Evolutionary conservation across 2,329 filamentous ascomycete species (phyloP), one percentile per base, ranked within the genome.

Genomic region (Plenodomus tracheiphilus): DNA sequence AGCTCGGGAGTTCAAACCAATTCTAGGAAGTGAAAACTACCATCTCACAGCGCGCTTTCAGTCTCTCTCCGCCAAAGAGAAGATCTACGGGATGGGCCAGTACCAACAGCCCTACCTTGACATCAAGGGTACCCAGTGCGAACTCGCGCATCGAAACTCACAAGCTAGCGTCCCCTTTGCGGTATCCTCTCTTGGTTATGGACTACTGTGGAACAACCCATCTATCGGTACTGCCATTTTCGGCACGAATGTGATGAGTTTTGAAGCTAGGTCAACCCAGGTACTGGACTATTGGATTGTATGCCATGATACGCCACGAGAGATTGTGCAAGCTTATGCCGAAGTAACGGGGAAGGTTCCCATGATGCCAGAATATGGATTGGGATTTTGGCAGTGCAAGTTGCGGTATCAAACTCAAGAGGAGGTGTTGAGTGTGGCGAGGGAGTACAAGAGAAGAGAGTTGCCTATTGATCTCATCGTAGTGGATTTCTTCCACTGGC

Each of bases 301-400:
- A 0, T 81, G 80, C 0, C 82, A 80, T 0, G 77, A 82, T 34
- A 75, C 74, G 0, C 84, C 84, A 0, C 74, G 75, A 0, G 75
- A 82, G 30, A 85, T 87, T 36, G 77, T 80, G 6, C 73, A 82
- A 50, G 74, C 78, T 0, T 87, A 87, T 56, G 79, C 80, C 0
- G 68, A 69, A 3, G 81, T 75, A 1, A 85, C 84, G 0, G 85
- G 85, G 11, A n/a, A 75, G 28, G 82, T 81, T 0, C 85, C 85
- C 0, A 82, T 83, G 79, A 87, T 87, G 84, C 85, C 85, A 1
- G 84, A 86, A 56, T 86, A 85, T 57, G 84, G 84, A 0, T 74
- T 87, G 0, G 85, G 85, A 0, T 87, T 87, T 62, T 87, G 84
- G 84, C 85, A 87, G 62, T 86, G 83, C 67, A 87, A 85, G 66